Percentiles rank a stretch among this genome's conserved stretches.
Evolutionary conservation across 768 basidiomycete genomes (phyloP).

Genomic region (Pleurotus eryngii): DNA sequence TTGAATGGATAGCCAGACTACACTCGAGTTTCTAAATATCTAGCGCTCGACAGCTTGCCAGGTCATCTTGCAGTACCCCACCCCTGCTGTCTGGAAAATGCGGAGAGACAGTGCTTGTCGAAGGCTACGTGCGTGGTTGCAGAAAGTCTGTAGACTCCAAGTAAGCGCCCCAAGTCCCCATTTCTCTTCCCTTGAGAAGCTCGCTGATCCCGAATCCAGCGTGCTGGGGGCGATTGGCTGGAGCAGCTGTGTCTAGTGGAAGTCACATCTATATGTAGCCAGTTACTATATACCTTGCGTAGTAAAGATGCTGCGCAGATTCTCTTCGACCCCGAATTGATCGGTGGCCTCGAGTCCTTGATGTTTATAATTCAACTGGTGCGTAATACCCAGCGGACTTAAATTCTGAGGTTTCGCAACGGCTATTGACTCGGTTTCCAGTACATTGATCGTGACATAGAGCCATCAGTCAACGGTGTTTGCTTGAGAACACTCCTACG

Average conservation of each 20-base stretch:
- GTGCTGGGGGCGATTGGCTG: slow-evolving; percentile 1
- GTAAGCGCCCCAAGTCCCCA: not conserved
- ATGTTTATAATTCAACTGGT: slow-evolving; percentile 3
- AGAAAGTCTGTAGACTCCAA: slow-evolving; percentile 1
- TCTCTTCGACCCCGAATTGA: slow-evolving; percentile 1
- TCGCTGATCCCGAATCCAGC: not conserved
- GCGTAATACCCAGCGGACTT: not conserved
- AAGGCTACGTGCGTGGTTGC: not conserved
- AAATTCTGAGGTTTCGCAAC: not conserved
- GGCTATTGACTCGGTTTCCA: not conserved
- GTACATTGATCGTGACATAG: slow-evolving; percentile 3
- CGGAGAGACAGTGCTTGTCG: slow-evolving; percentile 1
- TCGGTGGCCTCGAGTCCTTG: slow-evolving; percentile 3
- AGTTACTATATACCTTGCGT: slow-evolving; percentile 6
- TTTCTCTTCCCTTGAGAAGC: not conserved
- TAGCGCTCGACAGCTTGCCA: slow-evolving; percentile 5
- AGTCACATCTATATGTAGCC: slow-evolving; percentile 5
- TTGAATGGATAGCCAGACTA: not conserved
- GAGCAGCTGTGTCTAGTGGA: slow-evolving; percentile 1
- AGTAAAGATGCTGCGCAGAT: slow-evolving; percentile 4
- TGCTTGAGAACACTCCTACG: not conserved
- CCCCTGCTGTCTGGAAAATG: not conserved
- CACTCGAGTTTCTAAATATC: slow-evolving; percentile 4
- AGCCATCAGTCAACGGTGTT: slow-evolving; percentile 1
- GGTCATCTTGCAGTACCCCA: not conserved